Percentiles rank a stretch among this genome's conserved stretches.
Conservation (phyloP, 1,284 basidiomycete species). For the Sparassis latifolia region DNA sequence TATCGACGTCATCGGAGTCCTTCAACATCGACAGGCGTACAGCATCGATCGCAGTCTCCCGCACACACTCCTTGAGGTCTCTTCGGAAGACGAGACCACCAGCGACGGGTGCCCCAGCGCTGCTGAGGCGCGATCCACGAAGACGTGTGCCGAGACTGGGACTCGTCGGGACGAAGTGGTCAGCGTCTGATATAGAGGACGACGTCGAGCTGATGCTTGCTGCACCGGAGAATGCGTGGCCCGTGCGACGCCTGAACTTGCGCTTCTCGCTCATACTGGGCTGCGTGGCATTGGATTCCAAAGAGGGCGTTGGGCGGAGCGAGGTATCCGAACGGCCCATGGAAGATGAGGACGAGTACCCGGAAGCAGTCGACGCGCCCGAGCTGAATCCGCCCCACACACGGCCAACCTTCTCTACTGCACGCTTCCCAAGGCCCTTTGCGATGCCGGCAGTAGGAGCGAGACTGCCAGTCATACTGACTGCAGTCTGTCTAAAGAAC, state of each 20-base stretch:
- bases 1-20: conserved; percentile 12
- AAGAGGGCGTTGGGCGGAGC: conserved; percentile 2
- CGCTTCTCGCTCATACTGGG: conserved; percentile 8
- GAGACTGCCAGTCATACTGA: conserved; percentile 60
- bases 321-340: neutral
- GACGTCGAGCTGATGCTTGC: conserved; percentile 50
- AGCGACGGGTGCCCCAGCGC: conserved; percentile 25
- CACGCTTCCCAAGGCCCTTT: conserved; percentile 46
- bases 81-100: conserved; percentile 62
- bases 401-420: conserved; percentile 57
- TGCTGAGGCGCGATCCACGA: conserved; percentile 42
- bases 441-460: conserved; percentile 68
- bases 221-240: conserved; percentile 50
- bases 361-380: conserved; percentile 31
- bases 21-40: conserved; percentile 16
- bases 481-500: conserved; percentile 53
- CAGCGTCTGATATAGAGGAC: conserved; percentile 42
- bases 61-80: conserved; percentile 49
- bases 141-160: conserved; percentile 50
- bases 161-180: conserved; percentile 37
- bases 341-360: conserved; percentile 22
- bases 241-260: conserved; percentile 43
- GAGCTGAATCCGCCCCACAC: conserved; percentile 29
- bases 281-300: neutral
- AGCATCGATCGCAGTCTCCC: conserved; percentile 49